Evolutionary conservation across 257 asterid genomes (phyloP), one percentile per base, ranked within the genome.

Genomic region (Rehmannia glutinosa): DNA sequence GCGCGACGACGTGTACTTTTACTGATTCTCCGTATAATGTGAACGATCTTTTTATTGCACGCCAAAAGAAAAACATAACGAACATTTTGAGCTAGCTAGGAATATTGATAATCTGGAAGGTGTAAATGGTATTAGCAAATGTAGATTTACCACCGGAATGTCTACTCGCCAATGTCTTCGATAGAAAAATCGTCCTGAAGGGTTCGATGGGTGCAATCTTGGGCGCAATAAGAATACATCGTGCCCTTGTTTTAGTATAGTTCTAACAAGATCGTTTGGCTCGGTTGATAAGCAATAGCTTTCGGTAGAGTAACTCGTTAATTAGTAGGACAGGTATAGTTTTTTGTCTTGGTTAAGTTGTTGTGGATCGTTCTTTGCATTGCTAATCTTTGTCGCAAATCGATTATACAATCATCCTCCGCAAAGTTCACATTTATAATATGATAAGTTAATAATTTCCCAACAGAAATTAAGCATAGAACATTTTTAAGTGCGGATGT

Each of bases 271-370:
- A 72, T 85, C 91, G 12, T 51, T 80, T 52, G 46, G 68, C 64
- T 85, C 91, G 6, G 85, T 80, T 36, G 92, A 83, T 59, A 85
- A 70, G 33, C 78, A 82, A 47, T 67, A 85, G 70, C 88, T 78
- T 64, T 82, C 88, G 1, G 79, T 73, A 43, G 88, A 56, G 47
- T 85, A 85, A 16, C 91, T n/a, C 91, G 35, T 85, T 85, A 0
- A 85, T 62, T 6, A 82, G 83, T 41, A 85, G 82, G 16, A 71
- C 75, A 86, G 91, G 27, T 45, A 74, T 42, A 8, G 27, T 16
- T 43, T 49, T 51, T 33, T 75, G 55, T 61, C 75, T 0, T 11
- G 71, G 49, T 62, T 62, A 6, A 27, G 71, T 56, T 59, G 24
- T 16, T 12, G 12, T 10, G 20, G 9, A 16, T 9, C 41, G 19